These are phyloP conservation scores for Diaporthe velutina DNA, from an alignment of 2,329 filamentous ascomycete species.

Conservation along the genomic window DNA sequence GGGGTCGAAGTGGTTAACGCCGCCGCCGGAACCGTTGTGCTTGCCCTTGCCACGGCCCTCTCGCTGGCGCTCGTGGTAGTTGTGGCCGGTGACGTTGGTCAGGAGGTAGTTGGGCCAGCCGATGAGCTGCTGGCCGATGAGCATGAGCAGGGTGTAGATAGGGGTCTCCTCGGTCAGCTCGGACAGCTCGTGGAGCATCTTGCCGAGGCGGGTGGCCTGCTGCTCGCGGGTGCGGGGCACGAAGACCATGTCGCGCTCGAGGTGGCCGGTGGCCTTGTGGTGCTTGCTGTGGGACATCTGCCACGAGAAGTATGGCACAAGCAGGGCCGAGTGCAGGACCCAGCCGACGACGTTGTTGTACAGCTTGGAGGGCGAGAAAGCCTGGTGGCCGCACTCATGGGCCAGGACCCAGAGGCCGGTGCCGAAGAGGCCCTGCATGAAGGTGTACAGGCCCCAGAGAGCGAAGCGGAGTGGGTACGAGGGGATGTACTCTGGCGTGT, in stretches of 20 bases:
- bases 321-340: conserved; percentile 87
- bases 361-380: conserved; percentile 92
- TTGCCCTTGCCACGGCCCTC: conserved; percentile 97
- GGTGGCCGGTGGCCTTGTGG: conserved; percentile 98
- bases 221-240: conserved; percentile 91
- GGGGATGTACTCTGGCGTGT: conserved; percentile 87
- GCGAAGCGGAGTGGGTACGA: conserved; percentile 74
- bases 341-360: conserved; percentile 95
- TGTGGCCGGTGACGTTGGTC: conserved; percentile 95
- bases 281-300: conserved; percentile 99
- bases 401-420: conserved; percentile 97
- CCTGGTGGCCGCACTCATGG: conserved; percentile 97
- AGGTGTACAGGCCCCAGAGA: conserved; percentile 76
- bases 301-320: conserved; percentile 99
- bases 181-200: conserved; percentile 81
- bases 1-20: conserved; percentile 97
- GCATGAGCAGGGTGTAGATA: conserved; percentile 79
- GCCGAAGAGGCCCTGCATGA: conserved; percentile 91
- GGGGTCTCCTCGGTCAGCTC: conserved; percentile 97
- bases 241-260: conserved; percentile 99
- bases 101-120: conserved; percentile 95
- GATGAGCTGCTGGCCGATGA: conserved; percentile 87
- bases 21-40: conserved; percentile 81
- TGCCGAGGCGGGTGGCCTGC: conserved; percentile 81
- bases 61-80: conserved; percentile 89